Evolutionary conservation across 345 rosid genomes (phyloP), one percentile per base, ranked within the genome.

Genomic region (Eucalyptus regnans): DNA sequence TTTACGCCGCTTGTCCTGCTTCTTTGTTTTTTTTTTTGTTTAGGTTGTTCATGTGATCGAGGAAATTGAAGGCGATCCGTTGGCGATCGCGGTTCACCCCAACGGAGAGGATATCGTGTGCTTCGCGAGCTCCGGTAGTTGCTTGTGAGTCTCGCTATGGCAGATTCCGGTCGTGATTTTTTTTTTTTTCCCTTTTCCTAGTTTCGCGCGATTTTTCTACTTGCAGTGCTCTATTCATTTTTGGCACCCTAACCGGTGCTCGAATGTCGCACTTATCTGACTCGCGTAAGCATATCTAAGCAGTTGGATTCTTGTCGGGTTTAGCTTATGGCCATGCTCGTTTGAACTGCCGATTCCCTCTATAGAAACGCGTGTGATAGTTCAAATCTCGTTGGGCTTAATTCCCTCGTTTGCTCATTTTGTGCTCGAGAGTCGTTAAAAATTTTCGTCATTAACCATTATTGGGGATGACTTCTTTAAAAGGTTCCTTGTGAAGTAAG

Each of bases 101-200:
- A 95, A 93, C 89, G 99, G 99, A 20, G 99, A 96, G 86, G 94
- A 93, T 81, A 92, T 98, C 88, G 95, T 96, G 68, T 96, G 97
- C 91, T 97, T 96, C 46, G 94, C 97, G 71, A 94, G 97, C 88
- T 94, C 91, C 86, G 98, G 97, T 79, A 96, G 97, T 86, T 96
- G 96, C 98, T 95, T 92, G 99, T 98, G 91, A 90, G 97, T 93
- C 89, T 87, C 37, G 56, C 52, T 33, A 33, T 37, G 83, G 15
- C 27, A 5, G 83, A 76, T 76, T 76, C 14, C 23, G 13, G 81
- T 71, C 83, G 83, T 37, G 46, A 71, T 37, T 33, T 37, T 37
- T 20, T 7, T 8, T 8, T 14, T 71, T 18, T 37, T 76, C 18
- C 4, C 1, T 13, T 18, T 71, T 37, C 11, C 46, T 37, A 20